phyloP scores from a whole-genome alignment of 208 protist species.

The Wallacemonas sp. region DNA sequence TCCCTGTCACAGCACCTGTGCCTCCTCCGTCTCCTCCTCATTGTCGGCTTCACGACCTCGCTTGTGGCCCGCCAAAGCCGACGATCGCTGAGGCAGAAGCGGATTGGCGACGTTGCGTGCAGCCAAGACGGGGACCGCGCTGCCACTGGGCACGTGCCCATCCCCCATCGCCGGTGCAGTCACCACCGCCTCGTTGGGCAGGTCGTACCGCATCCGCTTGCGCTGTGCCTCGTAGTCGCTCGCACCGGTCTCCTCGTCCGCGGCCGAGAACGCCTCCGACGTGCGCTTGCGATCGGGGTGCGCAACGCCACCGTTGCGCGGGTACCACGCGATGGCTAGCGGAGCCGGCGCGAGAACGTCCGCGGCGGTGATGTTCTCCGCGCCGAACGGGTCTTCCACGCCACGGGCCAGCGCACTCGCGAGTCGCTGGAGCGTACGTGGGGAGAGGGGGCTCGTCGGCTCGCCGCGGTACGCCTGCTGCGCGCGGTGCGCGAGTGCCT shows the following conservation, averaged over 20 bases:
- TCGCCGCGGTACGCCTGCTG: conserved; percentile 32
- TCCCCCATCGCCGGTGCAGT: background rate
- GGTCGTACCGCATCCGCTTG: background rate
- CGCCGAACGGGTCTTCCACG: conserved; percentile 14
- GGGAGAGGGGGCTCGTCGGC: conserved; percentile 35
- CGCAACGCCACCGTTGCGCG: conserved; percentile 9
- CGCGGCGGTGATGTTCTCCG: conserved; percentile 25
- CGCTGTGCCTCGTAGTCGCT: background rate
- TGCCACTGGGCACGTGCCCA: too few relatives aligned
- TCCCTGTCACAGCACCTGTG: too few relatives aligned
- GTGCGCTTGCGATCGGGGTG: conserved; percentile 28
- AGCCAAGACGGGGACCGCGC: too few relatives aligned
- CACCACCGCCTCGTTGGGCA: background rate
- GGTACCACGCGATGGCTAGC: conserved; percentile 48
- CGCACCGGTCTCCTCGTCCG: background rate
- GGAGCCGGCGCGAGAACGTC: conserved; percentile 40
- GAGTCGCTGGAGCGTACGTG: conserved; percentile 33
- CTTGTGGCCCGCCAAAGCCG: background rate
- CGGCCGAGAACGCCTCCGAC: background rate
- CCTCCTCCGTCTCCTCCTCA: background rate
- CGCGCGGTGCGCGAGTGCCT: conserved; percentile 27
- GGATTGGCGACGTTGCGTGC: too few relatives aligned
- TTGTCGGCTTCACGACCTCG: background rate
- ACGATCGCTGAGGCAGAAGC: too few relatives aligned
- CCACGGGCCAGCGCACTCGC: conserved; percentile 21